Evolutionary conservation across 2,329 filamentous ascomycete genomes (phyloP), one percentile per base, ranked within the genome.

Genomic region (Blumeriella jaapii): DNA sequence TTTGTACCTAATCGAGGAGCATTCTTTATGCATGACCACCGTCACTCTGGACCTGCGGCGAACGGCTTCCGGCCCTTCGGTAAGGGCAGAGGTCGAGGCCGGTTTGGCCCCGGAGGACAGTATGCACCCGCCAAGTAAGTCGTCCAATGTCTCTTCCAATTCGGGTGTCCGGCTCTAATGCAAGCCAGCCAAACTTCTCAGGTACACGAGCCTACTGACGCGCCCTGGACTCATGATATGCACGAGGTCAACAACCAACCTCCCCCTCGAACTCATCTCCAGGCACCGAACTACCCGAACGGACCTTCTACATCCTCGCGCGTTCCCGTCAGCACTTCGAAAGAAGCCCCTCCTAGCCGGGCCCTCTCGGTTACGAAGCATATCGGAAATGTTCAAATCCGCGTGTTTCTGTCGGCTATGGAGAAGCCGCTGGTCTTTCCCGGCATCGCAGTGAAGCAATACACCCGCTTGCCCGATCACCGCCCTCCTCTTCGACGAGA

Each of bases 1-100:
- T 94, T 94, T 61, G 89, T 95, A 36, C 89, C 91, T 35, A 95
- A 93, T 54, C 71, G 89, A 47, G 91, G 91, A 40, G 80, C 83
- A 43, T 96, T 96, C 66, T 96, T 95, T 64, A 86, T 96, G 74
- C 89, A 96, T 59, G 91, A 96, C 56, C 84, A 91, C 53, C 74
- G 85, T 43, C 78, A 84, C 49, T 74, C 81, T 37, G 80, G 80
- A n/a, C 72, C 78, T 28, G 74, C 77, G 46, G 71, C 78, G 34
- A 89, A 87, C 59, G 81, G 81, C 34, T 85, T 89, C 59, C 69
- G 82, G 38, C 73, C 78, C 9, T 81, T 78, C 56, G 71, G 71
- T 19, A 69, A 78, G 59, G 78, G 74, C 23, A 64, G 70, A 42
- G 69, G 74, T 46, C 66, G 73, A 59, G 83, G 75, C 31, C 59